Conservation (phyloP, 1,139 yeast species). For the Blastobotrys niveus region DNA sequence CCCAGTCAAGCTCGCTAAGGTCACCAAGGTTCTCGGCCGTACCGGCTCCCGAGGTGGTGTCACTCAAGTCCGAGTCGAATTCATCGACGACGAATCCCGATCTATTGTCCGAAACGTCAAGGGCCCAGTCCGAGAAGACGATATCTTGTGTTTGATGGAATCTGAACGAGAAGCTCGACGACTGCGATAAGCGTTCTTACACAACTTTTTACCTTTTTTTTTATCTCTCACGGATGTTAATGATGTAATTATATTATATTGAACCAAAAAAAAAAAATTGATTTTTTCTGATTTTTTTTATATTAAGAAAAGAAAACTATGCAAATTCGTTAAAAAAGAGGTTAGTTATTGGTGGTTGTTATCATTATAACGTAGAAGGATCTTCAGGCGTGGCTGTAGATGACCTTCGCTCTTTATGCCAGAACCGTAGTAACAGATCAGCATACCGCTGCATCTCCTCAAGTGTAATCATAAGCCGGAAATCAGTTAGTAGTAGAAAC, state of each 20-base stretch:
- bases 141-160: conserved; percentile 98
- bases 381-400: conserved; percentile 1
- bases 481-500: conserved; percentile 76
- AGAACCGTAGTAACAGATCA: conserved; percentile 73
- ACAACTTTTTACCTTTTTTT: not conserved
- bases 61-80: conserved; percentile 99
- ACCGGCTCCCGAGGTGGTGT: conserved; percentile 99
- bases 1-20: conserved; percentile 99
- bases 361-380: too few species aligned
- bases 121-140: conserved; percentile 99
- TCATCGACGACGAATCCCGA: conserved; percentile 97
- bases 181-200: conserved; percentile 35
- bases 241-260: conserved; percentile 10
- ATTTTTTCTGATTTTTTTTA: too few species aligned
- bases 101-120: conserved; percentile 99
- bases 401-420: conserved; percentile 42
- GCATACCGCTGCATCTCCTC: conserved; percentile 92
- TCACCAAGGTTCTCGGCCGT: conserved; percentile 98
- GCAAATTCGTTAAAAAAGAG: too few species aligned
- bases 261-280: too few species aligned
- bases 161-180: conserved; percentile 99
- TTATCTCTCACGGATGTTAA: conserved; percentile 1
- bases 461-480: conserved; percentile 76
- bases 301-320: too few species aligned
- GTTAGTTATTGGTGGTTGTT: too few species aligned